Conservation (phyloP, 306 rosid genomes). For the Dalbergia cultrata region DNA sequence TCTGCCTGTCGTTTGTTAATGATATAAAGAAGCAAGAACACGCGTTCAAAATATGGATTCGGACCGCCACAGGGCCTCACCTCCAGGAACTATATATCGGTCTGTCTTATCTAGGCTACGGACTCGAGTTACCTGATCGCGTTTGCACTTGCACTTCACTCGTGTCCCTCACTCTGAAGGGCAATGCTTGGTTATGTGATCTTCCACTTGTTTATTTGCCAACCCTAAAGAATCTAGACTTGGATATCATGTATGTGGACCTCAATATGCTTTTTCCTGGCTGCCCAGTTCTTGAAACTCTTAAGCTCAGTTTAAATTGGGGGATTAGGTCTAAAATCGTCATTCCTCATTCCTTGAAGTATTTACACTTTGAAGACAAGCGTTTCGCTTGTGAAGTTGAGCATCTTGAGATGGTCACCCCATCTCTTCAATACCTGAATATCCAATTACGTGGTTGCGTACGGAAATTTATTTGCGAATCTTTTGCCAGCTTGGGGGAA, state of each 20-base stretch:
- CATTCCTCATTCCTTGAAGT: not conserved
- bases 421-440: not conserved
- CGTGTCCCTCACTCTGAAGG: not conserved
- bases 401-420: not conserved
- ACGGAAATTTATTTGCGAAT: not conserved
- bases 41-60: not conserved
- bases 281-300: not conserved
- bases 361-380: not conserved
- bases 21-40: too few species aligned
- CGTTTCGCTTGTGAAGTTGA: not conserved
- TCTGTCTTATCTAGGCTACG: too few species aligned
- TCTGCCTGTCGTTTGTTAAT: not conserved
- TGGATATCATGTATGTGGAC: too few species aligned
- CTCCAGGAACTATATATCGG: not conserved
- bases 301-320: not conserved
- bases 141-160: not conserved
- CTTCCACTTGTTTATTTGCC: not conserved
- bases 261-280: not conserved
- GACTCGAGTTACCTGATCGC: too few species aligned
- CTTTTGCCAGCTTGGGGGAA: not conserved
- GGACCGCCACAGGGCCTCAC: not conserved
- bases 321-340: not conserved
- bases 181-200: fast-evolving
- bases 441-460: not conserved
- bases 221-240: not conserved